Percentiles rank a stretch among this genome's conserved stretches.
phyloP scores from a whole-genome alignment of 495 filamentous ascomycete genomes.

The Hypoxylon rickii region DNA sequence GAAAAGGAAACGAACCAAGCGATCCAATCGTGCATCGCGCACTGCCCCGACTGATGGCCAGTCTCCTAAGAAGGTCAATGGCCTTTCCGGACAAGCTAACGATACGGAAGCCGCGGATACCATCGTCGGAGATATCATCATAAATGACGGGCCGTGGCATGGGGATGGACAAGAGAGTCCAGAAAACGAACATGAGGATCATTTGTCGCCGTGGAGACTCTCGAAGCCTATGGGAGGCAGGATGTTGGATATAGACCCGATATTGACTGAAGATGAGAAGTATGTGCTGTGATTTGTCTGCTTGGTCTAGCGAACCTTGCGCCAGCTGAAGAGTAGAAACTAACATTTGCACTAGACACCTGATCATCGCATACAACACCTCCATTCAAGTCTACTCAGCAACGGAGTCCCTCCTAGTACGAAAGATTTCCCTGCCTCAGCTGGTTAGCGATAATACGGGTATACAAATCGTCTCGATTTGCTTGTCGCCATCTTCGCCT shows the following conservation, averaged over 20 bases:
- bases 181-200: constrained; percentile 1
- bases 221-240: constrained; percentile 68
- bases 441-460: constrained; percentile 17
- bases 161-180: too few species aligned
- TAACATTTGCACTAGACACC: constrained; percentile 56
- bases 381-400: constrained; percentile 82
- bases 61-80: constrained; percentile 10
- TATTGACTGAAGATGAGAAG: constrained; percentile 82
- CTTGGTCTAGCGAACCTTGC: not conserved
- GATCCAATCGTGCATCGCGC: constrained; percentile 1
- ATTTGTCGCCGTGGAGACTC: constrained; percentile 54
- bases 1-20: constrained; percentile 32
- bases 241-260: constrained; percentile 73
- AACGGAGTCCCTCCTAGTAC: constrained; percentile 75
- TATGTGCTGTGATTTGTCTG: constrained; percentile 47
- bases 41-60: constrained; percentile 1
- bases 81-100: too few species aligned
- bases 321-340: constrained; percentile 10
- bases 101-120: too few species aligned
- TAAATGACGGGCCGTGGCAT: too few species aligned
- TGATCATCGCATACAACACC: constrained; percentile 65
- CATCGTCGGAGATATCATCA: too few species aligned
- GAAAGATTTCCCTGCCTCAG: constrained; percentile 52
- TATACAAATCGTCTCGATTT: constrained; percentile 56
- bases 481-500: constrained; percentile 60